Percentiles rank a stretch among this genome's conserved stretches.
These are phyloP conservation scores for Pharnaceum exiguum DNA, from an alignment of 148 eudicot genomes.

Conservation along the genomic window DNA sequence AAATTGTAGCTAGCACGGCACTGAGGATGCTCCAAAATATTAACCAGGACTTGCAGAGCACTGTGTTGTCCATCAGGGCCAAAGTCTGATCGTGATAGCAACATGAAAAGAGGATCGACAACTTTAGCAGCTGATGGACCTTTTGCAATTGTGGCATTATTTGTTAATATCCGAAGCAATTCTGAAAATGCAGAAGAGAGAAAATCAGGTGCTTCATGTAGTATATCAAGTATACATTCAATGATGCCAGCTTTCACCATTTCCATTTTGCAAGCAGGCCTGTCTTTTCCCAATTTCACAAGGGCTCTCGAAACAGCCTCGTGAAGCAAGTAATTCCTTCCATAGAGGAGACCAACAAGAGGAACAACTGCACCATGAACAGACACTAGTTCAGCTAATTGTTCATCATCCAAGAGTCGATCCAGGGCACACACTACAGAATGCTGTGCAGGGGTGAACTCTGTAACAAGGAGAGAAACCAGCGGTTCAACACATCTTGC, in stretches of 20 bases:
- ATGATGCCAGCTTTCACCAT: conserved; percentile 95
- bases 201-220: conserved; percentile 93
- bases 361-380: conserved; percentile 94
- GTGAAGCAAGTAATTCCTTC: conserved; percentile 74
- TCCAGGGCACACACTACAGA: conserved; percentile 87
- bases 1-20: conserved; percentile 71
- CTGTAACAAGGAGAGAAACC: conserved; percentile 77
- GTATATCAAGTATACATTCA: conserved; percentile 79
- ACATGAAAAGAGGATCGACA: conserved; percentile 75
- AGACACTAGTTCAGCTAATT: conserved; percentile 82
- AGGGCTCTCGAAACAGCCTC: conserved; percentile 93
- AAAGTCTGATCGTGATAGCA: conserved; percentile 73
- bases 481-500: conserved; percentile 93
- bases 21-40: conserved; percentile 84
- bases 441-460: conserved; percentile 78
- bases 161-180: conserved; percentile 83
- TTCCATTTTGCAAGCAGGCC: conserved; percentile 94
- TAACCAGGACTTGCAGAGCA: conserved; percentile 87
- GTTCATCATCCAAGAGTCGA: conserved; percentile 87
- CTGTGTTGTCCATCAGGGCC: conserved; percentile 97
- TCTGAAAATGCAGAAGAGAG: conserved; percentile 87
- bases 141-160: conserved; percentile 89
- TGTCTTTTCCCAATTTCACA: conserved; percentile 94
- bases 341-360: conserved; percentile 82
- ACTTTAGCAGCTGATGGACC: conserved; percentile 92